These are phyloP conservation scores for Alternaria arborescens DNA, from an alignment of 2,329 filamentous ascomycete genomes.

Conservation along the genomic window DNA sequence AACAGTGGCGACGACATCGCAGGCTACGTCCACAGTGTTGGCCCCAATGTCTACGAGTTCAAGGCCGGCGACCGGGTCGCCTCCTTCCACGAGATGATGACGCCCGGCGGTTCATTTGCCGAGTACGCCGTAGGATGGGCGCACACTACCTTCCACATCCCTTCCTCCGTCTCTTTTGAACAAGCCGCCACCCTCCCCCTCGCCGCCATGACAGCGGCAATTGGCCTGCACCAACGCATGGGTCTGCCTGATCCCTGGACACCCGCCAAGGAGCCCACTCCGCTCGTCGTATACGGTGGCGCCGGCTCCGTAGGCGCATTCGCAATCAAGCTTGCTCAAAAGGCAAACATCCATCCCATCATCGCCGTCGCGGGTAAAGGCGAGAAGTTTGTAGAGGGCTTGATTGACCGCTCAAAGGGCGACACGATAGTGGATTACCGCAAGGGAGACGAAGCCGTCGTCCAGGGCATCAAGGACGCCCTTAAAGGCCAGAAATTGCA, in stretches of 20 bases:
- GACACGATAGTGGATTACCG: slow-evolving; percentile 63
- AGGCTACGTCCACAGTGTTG: slow-evolving; percentile 64
- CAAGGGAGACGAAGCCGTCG: slow-evolving; percentile 57
- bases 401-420: slow-evolving; percentile 52
- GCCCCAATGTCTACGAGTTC: slow-evolving; percentile 65
- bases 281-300: slow-evolving; percentile 55
- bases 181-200: slow-evolving; percentile 58
- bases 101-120: slow-evolving; percentile 64
- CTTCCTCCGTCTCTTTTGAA: slow-evolving; percentile 60
- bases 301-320: slow-evolving; percentile 54
- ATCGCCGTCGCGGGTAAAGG: slow-evolving; percentile 55
- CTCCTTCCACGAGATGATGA: slow-evolving; percentile 64
- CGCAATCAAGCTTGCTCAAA: slow-evolving; percentile 51
- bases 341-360: slow-evolving; percentile 54
- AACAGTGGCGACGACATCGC: slow-evolving; percentile 67
- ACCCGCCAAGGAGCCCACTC: slow-evolving; percentile 28
- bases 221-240: slow-evolving; percentile 57
- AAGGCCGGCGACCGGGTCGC: slow-evolving; percentile 65
- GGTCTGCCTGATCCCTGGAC: slow-evolving; percentile 54
- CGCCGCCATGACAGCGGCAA: slow-evolving; percentile 57
- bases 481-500: slow-evolving; percentile 56
- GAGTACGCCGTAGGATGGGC: slow-evolving; percentile 67
- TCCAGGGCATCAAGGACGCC: slow-evolving; percentile 55
- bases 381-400: slow-evolving; percentile 45
- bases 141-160: slow-evolving; percentile 66